These are phyloP conservation scores for Aspergillus hancockii DNA, from an alignment of 495 filamentous ascomycete species.

Conservation along the genomic window DNA sequence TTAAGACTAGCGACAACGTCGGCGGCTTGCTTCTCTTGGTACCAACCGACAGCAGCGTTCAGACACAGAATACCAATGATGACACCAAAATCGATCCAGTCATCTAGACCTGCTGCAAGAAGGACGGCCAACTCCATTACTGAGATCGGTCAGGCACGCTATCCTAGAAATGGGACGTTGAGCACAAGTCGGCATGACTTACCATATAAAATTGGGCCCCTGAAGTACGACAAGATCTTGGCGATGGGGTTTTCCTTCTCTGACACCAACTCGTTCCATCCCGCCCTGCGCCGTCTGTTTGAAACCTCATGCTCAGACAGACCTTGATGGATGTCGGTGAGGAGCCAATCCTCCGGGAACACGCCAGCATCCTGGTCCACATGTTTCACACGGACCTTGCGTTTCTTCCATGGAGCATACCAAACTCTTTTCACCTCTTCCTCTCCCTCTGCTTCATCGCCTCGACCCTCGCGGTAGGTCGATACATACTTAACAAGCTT, in stretches of 20 bases:
- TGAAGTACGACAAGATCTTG: slow-evolving; percentile 74
- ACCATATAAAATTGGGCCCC: slow-evolving; percentile 82
- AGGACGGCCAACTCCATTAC: slow-evolving; percentile 82
- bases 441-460: slow-evolving; percentile 25
- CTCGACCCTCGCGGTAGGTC: slow-evolving; percentile 55
- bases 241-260: slow-evolving; percentile 75
- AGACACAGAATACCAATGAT: slow-evolving; percentile 77
- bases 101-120: slow-evolving; percentile 69
- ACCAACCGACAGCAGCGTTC: slow-evolving; percentile 77
- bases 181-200: slow-evolving; percentile 24
- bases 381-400: slow-evolving; percentile 48
- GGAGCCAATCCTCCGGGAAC: slow-evolving; percentile 70
- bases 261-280: slow-evolving; percentile 71
- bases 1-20: slow-evolving; percentile 79
- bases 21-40: slow-evolving; percentile 81
- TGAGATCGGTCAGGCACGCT: slow-evolving; percentile 36
- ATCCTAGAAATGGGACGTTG: neutral
- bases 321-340: slow-evolving; percentile 67
- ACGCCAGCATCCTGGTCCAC: slow-evolving; percentile 36
- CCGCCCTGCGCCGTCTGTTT: slow-evolving; percentile 57
- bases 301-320: slow-evolving; percentile 56
- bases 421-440: slow-evolving; percentile 41
- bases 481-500: slow-evolving; percentile 65
- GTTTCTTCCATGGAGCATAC: slow-evolving; percentile 61
- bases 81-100: slow-evolving; percentile 83